A percentile compares a stretch with the other conserved stretches of the same genome.
These are phyloP conservation scores for Erodium moschatum DNA, from an alignment of 441 rosid species.

Conservation along the genomic window DNA sequence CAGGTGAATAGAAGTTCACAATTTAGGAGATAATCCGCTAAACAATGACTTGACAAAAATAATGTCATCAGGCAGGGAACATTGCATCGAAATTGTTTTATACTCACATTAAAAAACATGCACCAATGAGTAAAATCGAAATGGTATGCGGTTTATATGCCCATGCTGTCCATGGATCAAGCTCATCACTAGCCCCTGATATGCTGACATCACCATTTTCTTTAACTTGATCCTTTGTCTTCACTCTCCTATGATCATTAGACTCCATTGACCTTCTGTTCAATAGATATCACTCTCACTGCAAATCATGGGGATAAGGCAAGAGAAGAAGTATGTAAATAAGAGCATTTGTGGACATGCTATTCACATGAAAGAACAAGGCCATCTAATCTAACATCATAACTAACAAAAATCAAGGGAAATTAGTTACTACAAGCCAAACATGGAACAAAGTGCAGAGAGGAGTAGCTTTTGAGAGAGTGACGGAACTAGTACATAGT, in stretches of 20 bases:
- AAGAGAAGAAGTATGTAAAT: background rate
- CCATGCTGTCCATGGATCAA: slow-evolving; percentile 99
- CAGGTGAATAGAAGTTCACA: background rate
- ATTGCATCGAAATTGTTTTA: no score
- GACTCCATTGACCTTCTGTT: slow-evolving; percentile 43
- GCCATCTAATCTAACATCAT: background rate
- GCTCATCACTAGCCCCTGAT: slow-evolving; percentile 37
- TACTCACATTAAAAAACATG: slow-evolving; percentile 89
- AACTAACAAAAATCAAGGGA: background rate
- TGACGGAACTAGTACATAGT: background rate
- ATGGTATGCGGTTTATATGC: slow-evolving; percentile 97
- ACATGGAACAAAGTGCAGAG: background rate
- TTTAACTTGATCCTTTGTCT: slow-evolving; percentile 38
- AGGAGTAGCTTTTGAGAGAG: background rate
- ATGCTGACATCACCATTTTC: slow-evolving; percentile 40
- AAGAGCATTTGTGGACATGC: background rate
- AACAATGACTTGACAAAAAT: background rate
- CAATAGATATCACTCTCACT: background rate
- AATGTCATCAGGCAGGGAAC: no score
- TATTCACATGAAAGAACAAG: background rate
- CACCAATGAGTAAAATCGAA: slow-evolving; percentile 79
- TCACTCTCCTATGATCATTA: slow-evolving; percentile 47
- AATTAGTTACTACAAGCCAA: background rate
- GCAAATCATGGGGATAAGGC: background rate
- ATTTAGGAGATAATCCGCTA: background rate